A percentile compares a stretch with the other conserved stretches of the same genome.
These are phyloP conservation scores for Arachis monticola DNA, from an alignment of 331 rosid genomes.

Conservation along the genomic window DNA sequence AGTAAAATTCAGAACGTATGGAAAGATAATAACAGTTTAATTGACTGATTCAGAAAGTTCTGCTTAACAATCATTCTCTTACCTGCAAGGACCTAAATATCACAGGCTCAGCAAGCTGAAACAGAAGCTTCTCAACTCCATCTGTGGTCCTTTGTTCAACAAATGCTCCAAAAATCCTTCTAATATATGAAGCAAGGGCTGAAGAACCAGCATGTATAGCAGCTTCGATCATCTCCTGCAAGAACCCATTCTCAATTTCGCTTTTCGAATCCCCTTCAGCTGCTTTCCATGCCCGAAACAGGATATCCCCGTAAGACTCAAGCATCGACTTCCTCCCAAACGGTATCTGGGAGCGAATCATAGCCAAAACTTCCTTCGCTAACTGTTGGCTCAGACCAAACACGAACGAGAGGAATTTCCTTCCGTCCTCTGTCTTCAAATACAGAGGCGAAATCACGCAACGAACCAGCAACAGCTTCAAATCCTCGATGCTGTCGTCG, in stretches of 20 bases:
- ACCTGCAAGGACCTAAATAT: conserved; percentile 93
- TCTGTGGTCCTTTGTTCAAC: conserved; percentile 79
- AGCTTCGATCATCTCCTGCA: conserved; percentile 81
- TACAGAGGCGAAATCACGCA: conserved; percentile 76
- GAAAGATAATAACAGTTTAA: no score
- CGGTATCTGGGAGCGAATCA: conserved; percentile 85
- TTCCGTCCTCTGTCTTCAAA: conserved; percentile 82
- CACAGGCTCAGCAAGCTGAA: conserved; percentile 79
- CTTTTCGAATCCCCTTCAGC: conserved; percentile 50
- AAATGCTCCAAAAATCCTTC: conserved; percentile 81
- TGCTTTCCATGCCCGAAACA: conserved; percentile 88
- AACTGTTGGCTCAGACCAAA: conserved; percentile 71
- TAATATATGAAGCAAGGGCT: conserved; percentile 66
- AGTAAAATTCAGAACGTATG: conserved; percentile 10
- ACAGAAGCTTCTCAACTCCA: conserved; percentile 85
- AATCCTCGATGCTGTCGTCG: conserved; percentile 81
- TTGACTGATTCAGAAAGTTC: not conserved
- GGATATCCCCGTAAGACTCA: conserved; percentile 79
- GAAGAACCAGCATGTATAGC: conserved; percentile 63
- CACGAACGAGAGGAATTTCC: conserved; percentile 67
- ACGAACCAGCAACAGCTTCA: conserved; percentile 69
- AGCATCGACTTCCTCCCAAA: conserved; percentile 89
- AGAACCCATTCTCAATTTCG: conserved; percentile 70
- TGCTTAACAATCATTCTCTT: not conserved
- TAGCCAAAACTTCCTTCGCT: conserved; percentile 73